Percentiles rank a stretch among this genome's conserved stretches.
These are phyloP conservation scores for Prunella vulgaris DNA, from an alignment of 257 asterid species.

Conservation along the genomic window DNA sequence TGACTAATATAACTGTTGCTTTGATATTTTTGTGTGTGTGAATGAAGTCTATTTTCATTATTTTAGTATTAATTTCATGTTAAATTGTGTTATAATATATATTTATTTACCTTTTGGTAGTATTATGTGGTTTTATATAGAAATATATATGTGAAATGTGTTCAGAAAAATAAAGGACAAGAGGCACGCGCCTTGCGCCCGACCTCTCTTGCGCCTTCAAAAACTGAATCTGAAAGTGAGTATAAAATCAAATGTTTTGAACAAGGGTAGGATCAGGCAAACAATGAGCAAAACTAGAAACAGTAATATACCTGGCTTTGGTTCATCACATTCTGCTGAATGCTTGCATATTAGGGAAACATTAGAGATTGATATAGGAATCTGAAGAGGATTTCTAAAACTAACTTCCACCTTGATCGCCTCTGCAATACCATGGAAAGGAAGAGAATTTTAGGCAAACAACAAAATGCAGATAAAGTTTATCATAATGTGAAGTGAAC, in stretches of 20 bases:
- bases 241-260: background rate
- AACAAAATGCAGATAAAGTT: conserved; percentile 15
- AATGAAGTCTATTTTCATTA: too few species aligned
- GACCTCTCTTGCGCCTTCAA: too few species aligned
- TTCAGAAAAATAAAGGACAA: too few species aligned
- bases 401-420: conserved; percentile 69
- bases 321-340: conserved; percentile 40
- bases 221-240: background rate
- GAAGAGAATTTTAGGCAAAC: conserved; percentile 12
- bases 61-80: too few species aligned
- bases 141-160: too few species aligned
- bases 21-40: too few species aligned
- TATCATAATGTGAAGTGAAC: background rate
- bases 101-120: too few species aligned
- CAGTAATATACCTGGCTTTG: conserved; percentile 46
- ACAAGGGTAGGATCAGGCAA: background rate
- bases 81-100: too few species aligned
- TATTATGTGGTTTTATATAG: too few species aligned
- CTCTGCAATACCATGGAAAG: conserved; percentile 52
- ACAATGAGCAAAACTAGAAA: conserved; percentile 13
- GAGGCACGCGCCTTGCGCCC: too few species aligned
- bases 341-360: conserved; percentile 77
- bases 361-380: conserved; percentile 74
- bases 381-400: conserved; percentile 90
- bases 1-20: too few species aligned